Conservation (phyloP, 805 yeast species). For the Schwanniomyces polymorphus region DNA sequence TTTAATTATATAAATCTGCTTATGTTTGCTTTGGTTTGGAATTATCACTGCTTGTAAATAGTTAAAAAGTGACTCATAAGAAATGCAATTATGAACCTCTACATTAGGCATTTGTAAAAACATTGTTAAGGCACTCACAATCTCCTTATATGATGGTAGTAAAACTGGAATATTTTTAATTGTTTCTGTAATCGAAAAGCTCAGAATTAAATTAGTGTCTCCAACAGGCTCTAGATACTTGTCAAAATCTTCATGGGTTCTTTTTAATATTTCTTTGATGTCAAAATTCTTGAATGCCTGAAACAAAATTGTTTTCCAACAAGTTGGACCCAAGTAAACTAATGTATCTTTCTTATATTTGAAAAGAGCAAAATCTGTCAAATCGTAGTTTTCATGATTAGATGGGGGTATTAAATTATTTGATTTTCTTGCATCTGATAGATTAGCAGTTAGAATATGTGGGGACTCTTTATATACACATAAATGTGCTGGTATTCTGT, state of each 20-base stretch:
- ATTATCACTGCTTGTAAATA: background rate
- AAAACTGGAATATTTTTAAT: background rate
- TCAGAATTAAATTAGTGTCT: background rate
- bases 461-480: slow-evolving; percentile 1
- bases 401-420: background rate
- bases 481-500: background rate
- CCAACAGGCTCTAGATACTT: background rate
- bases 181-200: background rate
- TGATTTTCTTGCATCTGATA: background rate
- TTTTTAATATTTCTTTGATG: background rate
- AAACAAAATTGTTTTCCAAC: background rate
- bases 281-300: background rate
- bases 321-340: background rate
- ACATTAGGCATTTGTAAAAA: background rate
- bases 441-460: no score
- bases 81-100: background rate
- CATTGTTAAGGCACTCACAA: background rate
- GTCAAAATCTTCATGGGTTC: background rate
- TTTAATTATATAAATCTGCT: background rate
- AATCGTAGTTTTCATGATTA: background rate
- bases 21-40: background rate
- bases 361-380: background rate
- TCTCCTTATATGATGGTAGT: background rate
- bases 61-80: background rate
- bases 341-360: background rate